phyloP scores from a whole-genome alignment of 352 stramenopile species.

The Discostella stelligera region DNA sequence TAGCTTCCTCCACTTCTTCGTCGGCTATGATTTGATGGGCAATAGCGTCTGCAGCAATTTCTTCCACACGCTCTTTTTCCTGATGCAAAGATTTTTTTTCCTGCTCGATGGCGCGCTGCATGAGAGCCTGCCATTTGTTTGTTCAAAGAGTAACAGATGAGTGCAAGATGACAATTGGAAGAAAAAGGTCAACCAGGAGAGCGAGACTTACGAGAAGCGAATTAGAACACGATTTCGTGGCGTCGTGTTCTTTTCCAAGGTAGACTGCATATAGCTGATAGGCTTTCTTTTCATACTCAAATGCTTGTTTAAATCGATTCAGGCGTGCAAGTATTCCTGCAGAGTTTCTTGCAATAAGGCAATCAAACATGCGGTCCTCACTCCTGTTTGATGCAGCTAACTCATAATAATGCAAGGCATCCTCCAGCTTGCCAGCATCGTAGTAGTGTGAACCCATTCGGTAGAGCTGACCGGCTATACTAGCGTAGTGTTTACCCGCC shows the following conservation, averaged over 20 bases:
- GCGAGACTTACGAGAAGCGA: slow-evolving; percentile 37
- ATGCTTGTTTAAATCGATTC: slow-evolving; percentile 62
- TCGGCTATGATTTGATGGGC: slow-evolving; percentile 65
- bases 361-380: slow-evolving; percentile 72
- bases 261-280: slow-evolving; percentile 61
- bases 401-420: slow-evolving; percentile 84
- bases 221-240: slow-evolving; percentile 61
- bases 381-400: slow-evolving; percentile 47
- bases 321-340: slow-evolving; percentile 55
- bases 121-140: slow-evolving; percentile 53
- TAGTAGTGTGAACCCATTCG: slow-evolving; percentile 94
- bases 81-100: slow-evolving; percentile 52
- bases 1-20: slow-evolving; percentile 56
- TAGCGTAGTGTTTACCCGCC: slow-evolving; percentile 87
- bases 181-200: not conserved
- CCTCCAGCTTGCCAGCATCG: slow-evolving; percentile 82
- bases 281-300: slow-evolving; percentile 70
- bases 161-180: not conserved
- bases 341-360: slow-evolving; percentile 61
- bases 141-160: slow-evolving; percentile 5
- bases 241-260: slow-evolving; percentile 68
- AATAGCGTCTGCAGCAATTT: slow-evolving; percentile 65
- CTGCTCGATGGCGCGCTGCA: slow-evolving; percentile 57
- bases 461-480: slow-evolving; percentile 90
- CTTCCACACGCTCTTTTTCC: slow-evolving; percentile 55